Evolutionary conservation across 2,329 filamentous ascomycete species (phyloP).

Genomic region (Celoporthe dispersa): DNA sequence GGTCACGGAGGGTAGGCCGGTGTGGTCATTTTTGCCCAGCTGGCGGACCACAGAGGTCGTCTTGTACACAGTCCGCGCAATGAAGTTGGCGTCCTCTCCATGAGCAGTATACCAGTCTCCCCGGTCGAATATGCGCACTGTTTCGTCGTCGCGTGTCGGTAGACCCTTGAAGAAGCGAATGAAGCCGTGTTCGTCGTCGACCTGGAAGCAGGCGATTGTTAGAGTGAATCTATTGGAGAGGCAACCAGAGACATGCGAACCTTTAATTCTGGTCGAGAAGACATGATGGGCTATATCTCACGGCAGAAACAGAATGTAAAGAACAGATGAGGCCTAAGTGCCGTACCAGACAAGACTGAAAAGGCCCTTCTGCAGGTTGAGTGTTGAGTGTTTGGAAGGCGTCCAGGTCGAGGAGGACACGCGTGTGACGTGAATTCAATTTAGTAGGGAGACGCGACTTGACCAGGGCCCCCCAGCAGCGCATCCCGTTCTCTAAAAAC

Average conservation of each 20-base stretch:
- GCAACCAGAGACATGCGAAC: conserved; percentile 43
- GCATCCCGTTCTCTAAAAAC: background rate
- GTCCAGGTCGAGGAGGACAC: conserved; percentile 7
- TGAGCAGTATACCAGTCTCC: conserved; percentile 97
- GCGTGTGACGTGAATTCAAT: conserved; percentile 16
- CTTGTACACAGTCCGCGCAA: conserved; percentile 89
- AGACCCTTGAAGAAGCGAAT: conserved; percentile 96
- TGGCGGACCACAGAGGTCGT: conserved; percentile 94
- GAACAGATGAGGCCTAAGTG: background rate
- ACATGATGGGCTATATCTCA: conserved; percentile 54
- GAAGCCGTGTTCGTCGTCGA: conserved; percentile 96
- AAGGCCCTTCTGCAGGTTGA: background rate
- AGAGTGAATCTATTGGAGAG: conserved; percentile 23
- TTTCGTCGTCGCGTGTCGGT: conserved; percentile 70
- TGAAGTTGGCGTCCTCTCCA: conserved; percentile 81
- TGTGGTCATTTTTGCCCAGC: conserved; percentile 80
- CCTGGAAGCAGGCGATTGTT: conserved; percentile 50
- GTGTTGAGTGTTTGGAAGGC: background rate
- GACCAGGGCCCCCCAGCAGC: background rate
- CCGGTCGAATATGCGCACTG: conserved; percentile 89
- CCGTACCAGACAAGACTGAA: conserved; percentile 1
- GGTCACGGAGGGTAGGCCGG: conserved; percentile 89
- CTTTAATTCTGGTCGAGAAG: conserved; percentile 74
- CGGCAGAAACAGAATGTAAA: background rate
- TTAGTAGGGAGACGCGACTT: conserved; percentile 18